A percentile compares a stretch with the other conserved stretches of the same genome.
Conservation (phyloP, 495 filamentous ascomycete species). For the Penicillium antarcticum region DNA sequence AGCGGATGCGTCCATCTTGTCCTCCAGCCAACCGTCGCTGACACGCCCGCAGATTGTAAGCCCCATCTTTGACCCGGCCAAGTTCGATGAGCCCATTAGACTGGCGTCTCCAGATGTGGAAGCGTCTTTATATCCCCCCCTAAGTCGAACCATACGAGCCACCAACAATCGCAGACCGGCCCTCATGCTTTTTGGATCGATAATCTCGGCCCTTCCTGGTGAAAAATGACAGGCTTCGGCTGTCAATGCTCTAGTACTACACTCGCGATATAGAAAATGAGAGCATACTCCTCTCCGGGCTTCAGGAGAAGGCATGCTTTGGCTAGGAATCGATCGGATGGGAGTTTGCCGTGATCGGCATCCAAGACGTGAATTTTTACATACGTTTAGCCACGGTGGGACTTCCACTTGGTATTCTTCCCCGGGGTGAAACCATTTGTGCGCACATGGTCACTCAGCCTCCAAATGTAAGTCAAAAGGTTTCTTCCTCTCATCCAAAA, state of each 20-base stretch:
- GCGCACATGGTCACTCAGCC: constrained; percentile 17
- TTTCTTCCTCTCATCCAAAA: no score
- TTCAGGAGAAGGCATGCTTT: constrained; percentile 14
- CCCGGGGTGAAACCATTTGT: constrained; percentile 14
- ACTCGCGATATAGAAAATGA: constrained; percentile 10
- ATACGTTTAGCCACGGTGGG: constrained; percentile 14
- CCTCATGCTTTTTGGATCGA: background rate
- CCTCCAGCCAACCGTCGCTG: constrained; percentile 2
- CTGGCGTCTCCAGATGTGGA: constrained; percentile 1
- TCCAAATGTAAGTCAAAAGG: constrained; percentile 9
- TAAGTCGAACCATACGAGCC: background rate
- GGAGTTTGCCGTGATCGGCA: constrained; percentile 14
- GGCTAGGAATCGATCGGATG: constrained; percentile 14
- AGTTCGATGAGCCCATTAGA: constrained; percentile 10
- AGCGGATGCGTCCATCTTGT: constrained; percentile 10
- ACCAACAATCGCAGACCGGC: background rate
- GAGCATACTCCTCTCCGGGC: constrained; percentile 7
- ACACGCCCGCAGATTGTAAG: constrained; percentile 6
- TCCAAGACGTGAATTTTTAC: constrained; percentile 13
- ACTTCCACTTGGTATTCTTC: constrained; percentile 12
- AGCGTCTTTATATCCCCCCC: constrained; percentile 3
- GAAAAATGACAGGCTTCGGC: constrained; percentile 13
- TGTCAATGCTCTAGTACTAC: constrained; percentile 18
- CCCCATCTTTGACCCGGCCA: constrained; percentile 11
- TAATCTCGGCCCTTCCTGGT: constrained; percentile 10